phyloP scores from a whole-genome alignment of 1,139 yeast species.

The Nakaseomyces bracarensis region DNA sequence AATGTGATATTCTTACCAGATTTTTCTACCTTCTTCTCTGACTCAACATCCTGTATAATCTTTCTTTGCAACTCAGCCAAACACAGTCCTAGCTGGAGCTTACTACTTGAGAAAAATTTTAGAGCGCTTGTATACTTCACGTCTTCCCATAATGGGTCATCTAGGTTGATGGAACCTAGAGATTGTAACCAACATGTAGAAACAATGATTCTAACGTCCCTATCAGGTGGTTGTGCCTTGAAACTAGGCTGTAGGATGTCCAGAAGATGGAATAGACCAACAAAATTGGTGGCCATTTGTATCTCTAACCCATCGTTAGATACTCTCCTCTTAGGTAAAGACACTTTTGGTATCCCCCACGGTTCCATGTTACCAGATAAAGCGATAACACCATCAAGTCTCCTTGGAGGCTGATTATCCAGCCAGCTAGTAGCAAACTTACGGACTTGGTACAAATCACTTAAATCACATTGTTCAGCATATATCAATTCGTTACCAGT shows the following conservation, averaged over 20 bases:
- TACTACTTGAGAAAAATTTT: constrained; percentile 74
- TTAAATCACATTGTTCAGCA: constrained; percentile 80
- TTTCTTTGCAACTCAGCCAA: constrained; percentile 68
- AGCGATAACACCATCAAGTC: constrained; percentile 81
- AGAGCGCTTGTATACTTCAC: constrained; percentile 61
- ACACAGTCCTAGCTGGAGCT: constrained; percentile 64
- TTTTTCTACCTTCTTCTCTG: constrained; percentile 38
- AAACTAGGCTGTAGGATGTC: constrained; percentile 73
- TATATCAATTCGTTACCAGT: constrained; percentile 70
- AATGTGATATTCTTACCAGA: constrained; percentile 66
- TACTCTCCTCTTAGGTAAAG: constrained; percentile 39
- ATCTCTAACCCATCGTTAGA: constrained; percentile 77
- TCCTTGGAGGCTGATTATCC: constrained; percentile 80
- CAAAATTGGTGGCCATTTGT: constrained; percentile 76
- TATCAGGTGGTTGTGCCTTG: constrained; percentile 83
- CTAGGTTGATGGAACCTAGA: constrained; percentile 53
- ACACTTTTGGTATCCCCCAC: constrained; percentile 30
- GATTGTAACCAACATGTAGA: constrained; percentile 73
- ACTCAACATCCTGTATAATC: constrained; percentile 34
- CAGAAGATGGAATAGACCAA: constrained; percentile 71
- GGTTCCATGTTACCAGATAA: constrained; percentile 84
- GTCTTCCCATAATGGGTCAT: constrained; percentile 60
- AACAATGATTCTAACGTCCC: constrained; percentile 77
- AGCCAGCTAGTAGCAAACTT: constrained; percentile 92
- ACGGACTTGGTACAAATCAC: constrained; percentile 67